Evolutionary conservation across 2,329 filamentous ascomycete genomes (phyloP).

Genomic region (Clarireedia monteithiana): DNA sequence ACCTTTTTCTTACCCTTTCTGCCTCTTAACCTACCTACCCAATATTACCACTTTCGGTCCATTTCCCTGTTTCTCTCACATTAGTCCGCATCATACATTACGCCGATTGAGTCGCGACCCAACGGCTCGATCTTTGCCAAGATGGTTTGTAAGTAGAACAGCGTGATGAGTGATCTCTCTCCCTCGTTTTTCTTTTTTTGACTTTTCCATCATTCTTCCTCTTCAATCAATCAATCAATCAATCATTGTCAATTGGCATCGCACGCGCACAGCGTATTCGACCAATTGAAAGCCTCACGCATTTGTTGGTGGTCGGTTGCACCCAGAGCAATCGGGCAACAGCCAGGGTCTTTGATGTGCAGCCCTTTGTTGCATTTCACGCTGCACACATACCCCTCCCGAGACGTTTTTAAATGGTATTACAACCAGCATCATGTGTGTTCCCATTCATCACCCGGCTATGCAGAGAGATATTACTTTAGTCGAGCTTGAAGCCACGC

Average conservation of each 20-base stretch:
- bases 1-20: too few species aligned
- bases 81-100: too few species aligned
- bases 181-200: slow-evolving; percentile 10
- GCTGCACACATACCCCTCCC: background rate
- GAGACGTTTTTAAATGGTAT: background rate
- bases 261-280: background rate
- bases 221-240: background rate
- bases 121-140: slow-evolving; percentile 7
- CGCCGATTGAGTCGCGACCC: too few species aligned
- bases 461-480: background rate
- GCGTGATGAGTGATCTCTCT: background rate
- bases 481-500: slow-evolving; percentile 2
- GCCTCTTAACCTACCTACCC: too few species aligned
- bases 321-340: background rate
- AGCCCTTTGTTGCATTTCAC: slow-evolving; percentile 4
- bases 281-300: background rate
- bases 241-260: background rate
- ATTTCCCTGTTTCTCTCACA: too few species aligned
- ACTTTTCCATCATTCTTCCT: background rate
- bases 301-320: background rate
- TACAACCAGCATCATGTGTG: background rate
- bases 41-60: too few species aligned
- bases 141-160: slow-evolving; percentile 18
- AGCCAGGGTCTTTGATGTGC: slow-evolving; percentile 2
- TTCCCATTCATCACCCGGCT: background rate